Evolutionary conservation across 1,139 yeast species (phyloP), one percentile per base, ranked within the genome.

Genomic region (Magnusiomyces magnusii): DNA sequence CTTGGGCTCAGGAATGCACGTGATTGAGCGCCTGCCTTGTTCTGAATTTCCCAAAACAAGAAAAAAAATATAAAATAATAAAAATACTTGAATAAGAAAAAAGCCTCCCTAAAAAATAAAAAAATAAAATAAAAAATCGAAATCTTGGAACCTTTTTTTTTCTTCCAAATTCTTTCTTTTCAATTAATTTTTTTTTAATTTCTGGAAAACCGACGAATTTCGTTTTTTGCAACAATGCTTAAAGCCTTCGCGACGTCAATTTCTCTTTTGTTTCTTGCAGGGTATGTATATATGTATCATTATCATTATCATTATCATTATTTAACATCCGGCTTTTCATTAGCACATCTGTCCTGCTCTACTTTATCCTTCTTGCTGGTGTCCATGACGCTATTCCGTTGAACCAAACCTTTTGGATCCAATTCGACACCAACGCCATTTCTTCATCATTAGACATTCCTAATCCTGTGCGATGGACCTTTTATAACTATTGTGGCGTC

Each of bases 301-400:
- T 31, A 13, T 13, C 36, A 31, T 31, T 31, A n/a, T n/a, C 13
- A 31, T 13, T 13, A 31, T 31, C 36, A 31, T 31, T 31, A 31
- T 31, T 31, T 31, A 31, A 31, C n/a, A n/a, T n/a, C n/a, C n/a
- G n/a, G n/a, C n/a, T n/a, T n/a, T n/a, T n/a, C n/a, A n/a, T n/a
- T n/a, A 82, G 83, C 50, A 72, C 83, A 17, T 69, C 75, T n/a
- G 71, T 86, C 59, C 74, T 86, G 55, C 74, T 85, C 56, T 79
- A 87, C 66, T 80, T 88, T 66, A 76, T 86, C 63, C 75, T 86
- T 55, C 76, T 88, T 54, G 81, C 85, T 34, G 96, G 96, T 54
- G 80, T 82, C 24, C 74, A 77, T 41, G 73, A 76, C 25, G 65
- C 69, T n/a, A 74, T 79, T 3, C 80, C 84, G 1, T 69, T 87